Conservation (phyloP, 768 basidiomycete species). For the Mycena galopus region DNA sequence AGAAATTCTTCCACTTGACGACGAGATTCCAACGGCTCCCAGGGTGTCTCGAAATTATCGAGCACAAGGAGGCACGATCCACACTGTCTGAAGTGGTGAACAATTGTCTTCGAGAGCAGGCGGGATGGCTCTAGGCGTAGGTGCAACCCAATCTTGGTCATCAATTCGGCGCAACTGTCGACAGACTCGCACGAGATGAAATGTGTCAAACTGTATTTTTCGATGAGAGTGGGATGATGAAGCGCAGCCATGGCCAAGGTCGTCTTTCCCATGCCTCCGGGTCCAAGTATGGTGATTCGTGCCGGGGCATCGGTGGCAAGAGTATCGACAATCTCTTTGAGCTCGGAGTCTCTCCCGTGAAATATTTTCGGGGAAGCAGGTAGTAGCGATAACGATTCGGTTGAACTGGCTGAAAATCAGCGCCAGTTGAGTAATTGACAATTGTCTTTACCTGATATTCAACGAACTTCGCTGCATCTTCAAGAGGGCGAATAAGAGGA, state of each 20-base stretch:
- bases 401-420: background rate
- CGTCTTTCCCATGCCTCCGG: too few relatives aligned
- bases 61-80: background rate
- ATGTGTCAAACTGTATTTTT: too few relatives aligned
- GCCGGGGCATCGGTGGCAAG: too few relatives aligned
- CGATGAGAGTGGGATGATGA: too few relatives aligned
- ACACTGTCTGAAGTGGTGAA: background rate
- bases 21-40: background rate
- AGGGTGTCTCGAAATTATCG: too few relatives aligned
- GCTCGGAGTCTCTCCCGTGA: too few relatives aligned
- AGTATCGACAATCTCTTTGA: too few relatives aligned
- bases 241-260: too few relatives aligned
- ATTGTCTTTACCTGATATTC: background rate
- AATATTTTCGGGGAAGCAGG: too few relatives aligned
- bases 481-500: too few relatives aligned
- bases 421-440: background rate
- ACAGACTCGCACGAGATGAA: background rate
- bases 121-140: background rate
- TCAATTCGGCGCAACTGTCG: background rate
- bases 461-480: background rate
- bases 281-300: too few relatives aligned
- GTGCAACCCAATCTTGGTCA: background rate
- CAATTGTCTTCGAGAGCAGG: background rate
- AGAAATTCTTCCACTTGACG: background rate
- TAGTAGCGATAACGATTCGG: background rate